Evolutionary conservation across 352 stramenopile species (phyloP).

Genomic region (Globisporangium barbulae): DNA sequence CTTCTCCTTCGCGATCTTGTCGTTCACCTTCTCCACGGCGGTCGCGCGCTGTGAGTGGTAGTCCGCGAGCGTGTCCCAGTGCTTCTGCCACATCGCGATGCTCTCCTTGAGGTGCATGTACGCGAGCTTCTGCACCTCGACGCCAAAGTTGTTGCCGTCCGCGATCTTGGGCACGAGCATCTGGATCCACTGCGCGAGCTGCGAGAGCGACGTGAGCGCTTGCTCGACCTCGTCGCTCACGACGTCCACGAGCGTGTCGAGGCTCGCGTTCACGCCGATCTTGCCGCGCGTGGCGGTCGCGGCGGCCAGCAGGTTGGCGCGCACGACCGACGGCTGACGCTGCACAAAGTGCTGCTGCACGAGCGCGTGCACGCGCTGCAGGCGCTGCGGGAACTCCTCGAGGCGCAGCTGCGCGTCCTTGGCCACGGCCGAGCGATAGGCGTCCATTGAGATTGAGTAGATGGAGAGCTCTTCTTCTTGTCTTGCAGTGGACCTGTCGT

Average conservation of each 20-base stretch:
- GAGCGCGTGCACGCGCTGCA: slow-evolving; percentile 40
- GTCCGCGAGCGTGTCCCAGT: slow-evolving; percentile 67
- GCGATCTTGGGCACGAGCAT: slow-evolving; percentile 71
- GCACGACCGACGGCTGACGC: slow-evolving; percentile 39
- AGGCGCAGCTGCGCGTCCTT: slow-evolving; percentile 39
- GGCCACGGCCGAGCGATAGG: slow-evolving; percentile 41
- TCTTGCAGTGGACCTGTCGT: background rate
- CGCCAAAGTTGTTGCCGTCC: slow-evolving; percentile 87
- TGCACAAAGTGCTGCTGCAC: slow-evolving; percentile 42
- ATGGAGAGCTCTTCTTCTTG: background rate
- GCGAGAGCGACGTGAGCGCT: slow-evolving; percentile 39
- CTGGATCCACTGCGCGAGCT: slow-evolving; percentile 71
- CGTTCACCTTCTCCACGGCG: slow-evolving; percentile 69
- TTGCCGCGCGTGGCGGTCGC: slow-evolving; percentile 27
- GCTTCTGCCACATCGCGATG: slow-evolving; percentile 67
- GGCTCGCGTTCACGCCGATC: slow-evolving; percentile 37
- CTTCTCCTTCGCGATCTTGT: slow-evolving; percentile 58
- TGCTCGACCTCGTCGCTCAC: slow-evolving; percentile 57
- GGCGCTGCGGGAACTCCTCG: slow-evolving; percentile 42
- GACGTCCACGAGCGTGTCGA: slow-evolving; percentile 36
- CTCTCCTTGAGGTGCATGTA: slow-evolving; percentile 67
- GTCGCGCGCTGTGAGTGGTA: slow-evolving; percentile 64
- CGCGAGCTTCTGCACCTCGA: slow-evolving; percentile 82
- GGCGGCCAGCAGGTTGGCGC: slow-evolving; percentile 31
- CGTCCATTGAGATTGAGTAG: slow-evolving; percentile 34